A percentile compares a stretch with the other conserved stretches of the same genome.
These are phyloP conservation scores for Geranium incanum DNA, from an alignment of 441 rosid genomes.

Conservation along the genomic window DNA sequence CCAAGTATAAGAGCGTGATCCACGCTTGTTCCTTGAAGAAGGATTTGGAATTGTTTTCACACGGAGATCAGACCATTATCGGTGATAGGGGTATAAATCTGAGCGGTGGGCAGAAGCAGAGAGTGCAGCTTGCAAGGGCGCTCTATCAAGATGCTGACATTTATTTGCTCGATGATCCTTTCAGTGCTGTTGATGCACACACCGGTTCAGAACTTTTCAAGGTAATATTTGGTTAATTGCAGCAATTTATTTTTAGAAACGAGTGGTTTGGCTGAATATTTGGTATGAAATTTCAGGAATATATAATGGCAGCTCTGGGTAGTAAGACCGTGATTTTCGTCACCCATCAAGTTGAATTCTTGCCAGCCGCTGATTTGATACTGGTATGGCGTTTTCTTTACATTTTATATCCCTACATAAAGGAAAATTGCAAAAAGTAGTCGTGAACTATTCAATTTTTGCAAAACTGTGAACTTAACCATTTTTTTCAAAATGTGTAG, in stretches of 20 bases:
- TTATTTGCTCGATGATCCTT: constrained; percentile 95
- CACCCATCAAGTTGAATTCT: constrained; percentile 98
- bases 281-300: constrained; percentile 63
- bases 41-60: constrained; percentile 93
- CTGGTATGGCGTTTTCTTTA: constrained; percentile 44
- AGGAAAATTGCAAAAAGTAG: too few species aligned
- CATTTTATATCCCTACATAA: neutral
- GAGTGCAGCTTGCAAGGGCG: constrained; percentile 98
- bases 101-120: constrained; percentile 98
- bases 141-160: constrained; percentile 98
- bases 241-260: constrained; percentile 13
- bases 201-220: constrained; percentile 92
- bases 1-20: constrained; percentile 77
- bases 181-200: constrained; percentile 99
- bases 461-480: too few species aligned
- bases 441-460: too few species aligned
- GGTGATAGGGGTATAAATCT: constrained; percentile 99
- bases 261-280: constrained; percentile 26
- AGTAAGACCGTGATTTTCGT: constrained; percentile 85
- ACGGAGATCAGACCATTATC: constrained; percentile 94
- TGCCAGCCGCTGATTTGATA: constrained; percentile 86
- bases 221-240: constrained; percentile 38
- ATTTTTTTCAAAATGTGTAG: too few species aligned
- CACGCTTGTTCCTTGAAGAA: constrained; percentile 93
- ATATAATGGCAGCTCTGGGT: constrained; percentile 77